Base-by-base conservation (phyloP, 2,329 filamentous ascomycete genomes). In the Hypoxylon sp. region DNA sequence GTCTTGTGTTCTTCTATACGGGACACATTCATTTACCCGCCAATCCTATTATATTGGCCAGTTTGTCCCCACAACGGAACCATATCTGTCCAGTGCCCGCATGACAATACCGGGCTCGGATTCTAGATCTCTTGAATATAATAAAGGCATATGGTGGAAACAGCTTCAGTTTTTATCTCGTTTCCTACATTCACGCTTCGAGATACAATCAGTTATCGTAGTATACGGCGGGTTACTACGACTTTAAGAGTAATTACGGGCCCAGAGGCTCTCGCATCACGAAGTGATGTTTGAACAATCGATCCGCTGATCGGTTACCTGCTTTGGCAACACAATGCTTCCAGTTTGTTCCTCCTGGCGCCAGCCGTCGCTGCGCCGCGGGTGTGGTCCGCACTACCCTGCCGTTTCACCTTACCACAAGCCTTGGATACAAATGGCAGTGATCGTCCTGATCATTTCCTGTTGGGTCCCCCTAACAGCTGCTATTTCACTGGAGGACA, bases 361-460 rank as follows among this genome's bases (percentile, higher is more conserved):
- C 62, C 64, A 68, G 60, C 57, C 59, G 63, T 48, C 62, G 57
- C 63, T 65, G 68, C 62, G 66, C 69, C 65, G 70, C 63, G 63
- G 70, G 61, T 55, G 39, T 68, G 70, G 70, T 53, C 65, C 68
- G 56, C 59, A 56, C 10, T 59, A 69, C 71, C 73, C 68, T 68
- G 71, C 37, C 65, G 72, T 75, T 76, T 75, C 74, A 74, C 69
- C 64, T 60, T 64, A 63, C 67, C 64, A 68, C 67, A 62, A 65
- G 59, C 65, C 61, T 60, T 72, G 63, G 54, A 72, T 73, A 67
- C 56, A 73, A 70, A 68, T 71, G 71, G 76, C 73, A 77, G 72
- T 78, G 75, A 77, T 78, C 72, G 68, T 78, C 77, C 68, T 76
- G 31, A 68, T 75, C 65, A 71, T 77, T 62, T 76, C 74, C 62